Evolutionary conservation across 257 asterid genomes (phyloP).

Genomic region (Linderniella brevidens): DNA sequence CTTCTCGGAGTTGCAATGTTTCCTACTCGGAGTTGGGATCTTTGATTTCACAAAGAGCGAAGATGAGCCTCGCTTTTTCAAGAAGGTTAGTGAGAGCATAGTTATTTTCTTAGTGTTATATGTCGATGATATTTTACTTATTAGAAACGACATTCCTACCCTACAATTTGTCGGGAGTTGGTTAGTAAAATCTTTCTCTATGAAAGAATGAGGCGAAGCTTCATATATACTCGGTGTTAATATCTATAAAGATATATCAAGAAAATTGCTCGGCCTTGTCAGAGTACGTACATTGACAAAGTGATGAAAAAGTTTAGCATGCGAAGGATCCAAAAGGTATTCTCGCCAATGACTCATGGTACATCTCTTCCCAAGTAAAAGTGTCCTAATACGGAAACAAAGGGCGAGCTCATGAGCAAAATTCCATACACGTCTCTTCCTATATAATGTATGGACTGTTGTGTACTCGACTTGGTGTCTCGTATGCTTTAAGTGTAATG

Average conservation of each 20-base stretch:
- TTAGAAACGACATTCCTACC: neutral
- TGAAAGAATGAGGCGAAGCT: neutral
- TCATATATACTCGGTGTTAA: neutral
- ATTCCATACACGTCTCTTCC: neutral
- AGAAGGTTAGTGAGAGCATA: neutral
- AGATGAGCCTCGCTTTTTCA: constrained; percentile 3
- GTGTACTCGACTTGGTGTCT: neutral
- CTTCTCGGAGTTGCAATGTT: too few species aligned
- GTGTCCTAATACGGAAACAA: neutral
- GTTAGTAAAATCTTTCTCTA: neutral
- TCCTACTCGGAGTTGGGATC: too few species aligned
- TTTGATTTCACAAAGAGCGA: neutral
- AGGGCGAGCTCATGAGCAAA: neutral
- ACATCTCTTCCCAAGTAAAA: neutral
- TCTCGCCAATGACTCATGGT: neutral
- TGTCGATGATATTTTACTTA: constrained; percentile 1
- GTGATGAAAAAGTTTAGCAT: neutral
- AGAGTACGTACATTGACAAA: neutral
- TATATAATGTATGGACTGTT: neutral
- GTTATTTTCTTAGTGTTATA: neutral
- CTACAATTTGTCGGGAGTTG: neutral
- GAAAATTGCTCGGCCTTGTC: neutral
- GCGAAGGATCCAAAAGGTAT: neutral
- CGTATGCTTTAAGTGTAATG: neutral
- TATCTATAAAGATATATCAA: neutral